Evolutionary conservation across 345 rosid species (phyloP), one percentile per base, ranked within the genome.

Genomic region (Viola odorata): DNA sequence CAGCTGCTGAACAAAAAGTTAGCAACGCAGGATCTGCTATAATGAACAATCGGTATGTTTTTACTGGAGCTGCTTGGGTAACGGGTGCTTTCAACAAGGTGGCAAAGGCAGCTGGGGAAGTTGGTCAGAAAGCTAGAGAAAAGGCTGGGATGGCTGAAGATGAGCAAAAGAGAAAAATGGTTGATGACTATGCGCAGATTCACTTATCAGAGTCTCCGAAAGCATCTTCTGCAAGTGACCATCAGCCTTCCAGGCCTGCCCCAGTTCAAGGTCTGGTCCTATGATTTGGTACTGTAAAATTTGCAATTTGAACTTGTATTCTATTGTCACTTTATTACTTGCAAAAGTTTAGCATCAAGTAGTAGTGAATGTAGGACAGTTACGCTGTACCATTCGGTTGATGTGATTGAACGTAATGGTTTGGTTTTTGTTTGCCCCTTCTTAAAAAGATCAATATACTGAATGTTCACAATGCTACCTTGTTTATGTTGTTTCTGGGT

Each of bases 71-170:
- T 0, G 59, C 99, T 0, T 94, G 96, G 96, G 95, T 88, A 14
- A 76, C 95, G 0, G 99, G 95, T 45, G 88, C 99, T 23, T 88
- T 75, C 74, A 90, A 54, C 69, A 90, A 74, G 79, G 97, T 88
- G 4, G 88, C 88, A 8, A 86, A 88, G 82, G 95, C 92, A 48
- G 99, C 99, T 0, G 99, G 91, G 15, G 97, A 94, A 37, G 97
- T 94, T 8, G 95, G 99, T 38, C 96, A 94, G 75, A 88, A 80
- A 84, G 81, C 99, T 4, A 90, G 91, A 70, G 97, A 94, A 75
- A 94, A 94, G 70, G 90, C 59, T 49, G 97, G 82, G 60, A 67
- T 64, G 73, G 85, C 83, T 7, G 96, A 86, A 45, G 95, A 87
- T 52, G 97, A 89, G 53, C 85, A 86, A 44, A 94, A 83, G 79